Conservation (phyloP, 140 eudicot genomes). For the Oenanthe javanica region DNA sequence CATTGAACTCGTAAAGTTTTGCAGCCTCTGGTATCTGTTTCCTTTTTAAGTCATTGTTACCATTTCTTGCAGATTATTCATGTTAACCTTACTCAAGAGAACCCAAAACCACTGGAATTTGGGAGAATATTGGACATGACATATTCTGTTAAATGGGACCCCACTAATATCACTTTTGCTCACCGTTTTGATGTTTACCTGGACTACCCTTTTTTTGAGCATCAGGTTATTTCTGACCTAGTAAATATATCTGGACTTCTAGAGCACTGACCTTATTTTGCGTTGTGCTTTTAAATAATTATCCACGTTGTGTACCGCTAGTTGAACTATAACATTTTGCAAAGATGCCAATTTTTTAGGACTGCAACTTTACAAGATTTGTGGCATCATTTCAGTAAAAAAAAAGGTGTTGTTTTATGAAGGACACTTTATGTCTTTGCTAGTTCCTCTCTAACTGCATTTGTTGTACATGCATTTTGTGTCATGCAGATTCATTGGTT, state of each 20-base stretch:
- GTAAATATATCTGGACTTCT: neutral
- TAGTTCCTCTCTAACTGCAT: neutral
- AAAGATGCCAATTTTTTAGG: neutral
- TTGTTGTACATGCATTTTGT: neutral
- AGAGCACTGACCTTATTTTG: neutral
- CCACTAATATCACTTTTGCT: slow-evolving; percentile 71
- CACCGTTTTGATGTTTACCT: slow-evolving; percentile 93
- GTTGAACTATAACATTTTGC: neutral
- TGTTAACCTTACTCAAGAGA: slow-evolving; percentile 92
- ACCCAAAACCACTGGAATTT: slow-evolving; percentile 75
- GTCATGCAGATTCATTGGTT: slow-evolving; percentile 93
- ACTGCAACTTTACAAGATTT: neutral
- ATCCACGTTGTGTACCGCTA: neutral
- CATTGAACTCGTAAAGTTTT: neutral
- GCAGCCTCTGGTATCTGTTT: slow-evolving; percentile 3
- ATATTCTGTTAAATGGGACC: slow-evolving; percentile 79
- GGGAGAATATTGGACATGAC: slow-evolving; percentile 76
- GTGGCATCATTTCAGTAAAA: neutral
- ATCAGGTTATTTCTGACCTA: slow-evolving; percentile 53
- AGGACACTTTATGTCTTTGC: neutral
- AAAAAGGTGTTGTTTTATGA: neutral
- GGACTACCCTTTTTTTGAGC: slow-evolving; percentile 96
- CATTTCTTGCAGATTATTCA: slow-evolving; percentile 72
- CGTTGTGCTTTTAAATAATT: neutral
- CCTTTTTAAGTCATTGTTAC: slow-evolving; percentile 1